Conservation (phyloP, 2,329 filamentous ascomycete species). For the Exophiala lecanii-corni region DNA sequence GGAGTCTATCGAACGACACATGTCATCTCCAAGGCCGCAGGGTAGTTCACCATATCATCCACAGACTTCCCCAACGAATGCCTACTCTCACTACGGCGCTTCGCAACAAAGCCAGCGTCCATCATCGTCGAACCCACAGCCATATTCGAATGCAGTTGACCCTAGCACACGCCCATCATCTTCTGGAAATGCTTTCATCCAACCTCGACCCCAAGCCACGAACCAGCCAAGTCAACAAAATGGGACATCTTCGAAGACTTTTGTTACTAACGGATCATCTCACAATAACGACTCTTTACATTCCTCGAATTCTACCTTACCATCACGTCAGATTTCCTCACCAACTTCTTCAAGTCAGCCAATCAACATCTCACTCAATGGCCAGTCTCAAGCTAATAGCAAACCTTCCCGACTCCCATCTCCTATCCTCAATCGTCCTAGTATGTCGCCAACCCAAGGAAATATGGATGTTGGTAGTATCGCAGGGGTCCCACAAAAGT, state of each 20-base stretch:
- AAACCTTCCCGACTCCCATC: constrained; percentile 30
- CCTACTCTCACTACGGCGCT: constrained; percentile 11
- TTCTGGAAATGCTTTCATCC: not conserved
- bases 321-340: not conserved
- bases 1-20: constrained; percentile 26
- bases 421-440: constrained; percentile 42
- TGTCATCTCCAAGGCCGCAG: constrained; percentile 18
- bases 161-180: not conserved
- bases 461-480: constrained; percentile 45
- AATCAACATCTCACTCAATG: not conserved
- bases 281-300: not conserved
- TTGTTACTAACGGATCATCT: not conserved
- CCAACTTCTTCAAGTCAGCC: not conserved
- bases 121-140: not conserved
- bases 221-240: not conserved
- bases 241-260: constrained; percentile 26
- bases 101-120: not conserved
- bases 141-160: not conserved
- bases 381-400: constrained; percentile 26
- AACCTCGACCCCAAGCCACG: not conserved
- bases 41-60: constrained; percentile 19
- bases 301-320: not conserved
- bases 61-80: constrained; percentile 22
- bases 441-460: constrained; percentile 47
- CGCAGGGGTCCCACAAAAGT: constrained; percentile 39